These are phyloP conservation scores for Scedosporium dehoogii DNA, from an alignment of 2,329 filamentous ascomycete species.

Conservation along the genomic window DNA sequence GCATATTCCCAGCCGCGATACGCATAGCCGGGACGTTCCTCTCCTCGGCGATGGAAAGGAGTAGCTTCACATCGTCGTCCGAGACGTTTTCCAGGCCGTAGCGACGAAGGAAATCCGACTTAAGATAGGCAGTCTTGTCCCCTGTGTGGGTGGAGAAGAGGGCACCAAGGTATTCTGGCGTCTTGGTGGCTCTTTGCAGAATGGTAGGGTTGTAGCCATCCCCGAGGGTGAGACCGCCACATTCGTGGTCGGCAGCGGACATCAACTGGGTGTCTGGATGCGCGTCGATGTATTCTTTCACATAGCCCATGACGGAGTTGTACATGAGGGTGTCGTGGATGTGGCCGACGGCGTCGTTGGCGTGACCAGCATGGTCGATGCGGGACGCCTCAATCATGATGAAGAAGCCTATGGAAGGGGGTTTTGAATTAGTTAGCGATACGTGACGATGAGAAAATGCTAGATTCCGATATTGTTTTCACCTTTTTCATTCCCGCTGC, in stretches of 20 bases:
- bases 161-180: constrained; percentile 10
- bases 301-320: constrained; percentile 15
- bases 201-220: constrained; percentile 13
- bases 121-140: constrained; percentile 12
- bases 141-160: constrained; percentile 10
- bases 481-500: constrained; percentile 5
- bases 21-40: constrained; percentile 6
- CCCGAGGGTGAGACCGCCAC: constrained; percentile 15
- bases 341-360: constrained; percentile 15
- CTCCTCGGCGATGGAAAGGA: neutral
- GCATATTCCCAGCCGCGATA: constrained; percentile 8
- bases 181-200: constrained; percentile 11
- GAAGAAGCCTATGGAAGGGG: constrained; percentile 12
- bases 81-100: constrained; percentile 12
- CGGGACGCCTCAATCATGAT: constrained; percentile 17
- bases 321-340: constrained; percentile 16
- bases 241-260: constrained; percentile 17
- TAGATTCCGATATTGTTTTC: neutral
- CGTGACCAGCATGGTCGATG: constrained; percentile 15
- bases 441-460: neutral
- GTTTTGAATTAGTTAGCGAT: neutral
- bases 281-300: constrained; percentile 12
- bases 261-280: constrained; percentile 16
- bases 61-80: constrained; percentile 1
- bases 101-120: constrained; percentile 9